These are phyloP conservation scores for Dissophora ornata DNA, from an alignment of 192 early-diverging fungal genomes.

Conservation along the genomic window DNA sequence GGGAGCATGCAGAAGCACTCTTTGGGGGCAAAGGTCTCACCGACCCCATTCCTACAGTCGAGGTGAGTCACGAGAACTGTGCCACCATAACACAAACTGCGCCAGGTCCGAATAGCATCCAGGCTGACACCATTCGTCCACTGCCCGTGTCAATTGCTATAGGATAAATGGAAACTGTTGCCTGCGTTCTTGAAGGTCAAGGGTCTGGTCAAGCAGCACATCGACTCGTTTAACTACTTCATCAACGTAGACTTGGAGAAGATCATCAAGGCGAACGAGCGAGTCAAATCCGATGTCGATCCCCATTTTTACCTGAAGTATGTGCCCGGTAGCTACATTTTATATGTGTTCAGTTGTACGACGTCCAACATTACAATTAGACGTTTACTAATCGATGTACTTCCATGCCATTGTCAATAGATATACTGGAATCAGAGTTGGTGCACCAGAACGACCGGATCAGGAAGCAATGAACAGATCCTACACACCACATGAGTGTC, in stretches of 20 bases:
- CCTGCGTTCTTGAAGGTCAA: conserved; percentile 97
- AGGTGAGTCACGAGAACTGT: conserved; percentile 39
- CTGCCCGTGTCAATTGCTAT: neutral
- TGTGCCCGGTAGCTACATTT: neutral
- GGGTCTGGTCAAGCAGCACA: conserved; percentile 98
- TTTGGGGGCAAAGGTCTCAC: conserved; percentile 55
- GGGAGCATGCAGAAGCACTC: conserved; percentile 35
- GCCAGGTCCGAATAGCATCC: conserved; percentile 1
- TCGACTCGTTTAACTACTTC: conserved; percentile 99
- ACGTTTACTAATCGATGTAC: neutral
- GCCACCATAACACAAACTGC: conserved; percentile 16
- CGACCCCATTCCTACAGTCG: conserved; percentile 60
- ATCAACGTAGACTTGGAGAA: conserved; percentile 94
- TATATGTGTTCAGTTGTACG: too few species aligned
- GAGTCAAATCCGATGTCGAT: conserved; percentile 92
- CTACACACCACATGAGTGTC: conserved; percentile 95
- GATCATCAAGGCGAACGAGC: conserved; percentile 92
- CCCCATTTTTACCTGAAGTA: conserved; percentile 92
- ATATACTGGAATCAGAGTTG: conserved; percentile 90
- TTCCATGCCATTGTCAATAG: conserved; percentile 49
- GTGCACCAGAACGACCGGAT: conserved; percentile 84
- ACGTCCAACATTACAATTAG: too few species aligned
- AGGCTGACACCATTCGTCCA: neutral
- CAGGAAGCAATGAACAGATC: conserved; percentile 72
- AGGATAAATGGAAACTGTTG: conserved; percentile 98